Base-by-base conservation (phyloP, 352 stramenopile species). In the Phytopythium oedochilum region DNA sequence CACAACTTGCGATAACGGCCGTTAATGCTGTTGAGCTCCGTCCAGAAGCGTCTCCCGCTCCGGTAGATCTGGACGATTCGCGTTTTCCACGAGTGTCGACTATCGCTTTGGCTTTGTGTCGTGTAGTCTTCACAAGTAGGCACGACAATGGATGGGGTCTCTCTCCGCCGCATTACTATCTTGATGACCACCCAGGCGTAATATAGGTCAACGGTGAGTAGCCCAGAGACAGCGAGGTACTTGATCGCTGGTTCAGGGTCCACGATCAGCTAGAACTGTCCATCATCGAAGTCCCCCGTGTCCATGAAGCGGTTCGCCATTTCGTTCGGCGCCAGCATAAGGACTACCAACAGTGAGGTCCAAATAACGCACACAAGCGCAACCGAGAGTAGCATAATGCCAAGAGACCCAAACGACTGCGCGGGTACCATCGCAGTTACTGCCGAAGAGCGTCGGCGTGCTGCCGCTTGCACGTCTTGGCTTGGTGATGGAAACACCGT, bases 251-350 rank as follows among this genome's bases (percentile, higher is more conserved):
- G 12, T 9, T 63, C 45, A 23, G 59, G 44, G 10, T 63, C 62
- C 35, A 59, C 56, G 38, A 77, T 60, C 31, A 69, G 50, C 76
- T 73, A 86, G 48, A 84, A 86, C 5, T 71, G 63, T 0, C 71
- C 73, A 26, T 70, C 40, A 46, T 86, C 73, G 26, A 81, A 76
- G 12, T 66, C 55, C 3, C 60, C 51, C 12, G 73, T 84, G 49
- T 84, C 62, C 75, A 81, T 83, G 6, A 86, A 43, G 25, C 64
- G 68, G 49, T 79, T 83, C 0, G 64, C 73, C 0, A 55, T 64
- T 17, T 62, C 52, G 22, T 78, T 83, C 0, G 73, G 73, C 3
- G 57, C 47, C 6, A 72, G 43, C 28, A 74, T 79, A n/a, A 85
- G 57, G 17, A 71, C 40, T 6, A 73, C 60, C n/a, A 83, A 42